Conservation (phyloP, 805 yeast species). For the Candida sanyiensis region DNA sequence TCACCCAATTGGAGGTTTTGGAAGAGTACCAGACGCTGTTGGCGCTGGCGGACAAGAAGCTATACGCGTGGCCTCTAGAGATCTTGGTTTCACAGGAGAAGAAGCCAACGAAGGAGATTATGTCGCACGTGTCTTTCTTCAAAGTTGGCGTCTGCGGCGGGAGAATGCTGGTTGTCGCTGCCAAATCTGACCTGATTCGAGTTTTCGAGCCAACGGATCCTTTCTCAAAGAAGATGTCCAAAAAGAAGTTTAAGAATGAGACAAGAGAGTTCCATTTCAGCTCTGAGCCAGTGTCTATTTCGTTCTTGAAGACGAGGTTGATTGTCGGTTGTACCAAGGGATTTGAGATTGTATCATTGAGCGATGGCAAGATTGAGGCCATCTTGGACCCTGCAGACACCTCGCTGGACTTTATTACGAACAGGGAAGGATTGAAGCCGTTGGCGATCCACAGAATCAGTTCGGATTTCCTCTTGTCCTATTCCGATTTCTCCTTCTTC, state of each 20-base stretch:
- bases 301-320: constrained; percentile 79
- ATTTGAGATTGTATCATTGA: constrained; percentile 86
- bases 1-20: constrained; percentile 83
- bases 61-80: constrained; percentile 76
- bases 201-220: constrained; percentile 90
- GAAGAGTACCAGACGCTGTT: constrained; percentile 85
- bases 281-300: constrained; percentile 87
- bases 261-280: constrained; percentile 72
- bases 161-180: constrained; percentile 81
- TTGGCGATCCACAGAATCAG: constrained; percentile 88
- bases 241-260: constrained; percentile 65
- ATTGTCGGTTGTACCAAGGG: constrained; percentile 97
- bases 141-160: constrained; percentile 92
- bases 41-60: constrained; percentile 73
- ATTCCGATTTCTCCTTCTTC: constrained; percentile 90
- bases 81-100: constrained; percentile 45
- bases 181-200: constrained; percentile 73
- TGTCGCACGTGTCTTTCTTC: constrained; percentile 86
- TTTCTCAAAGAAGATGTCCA: constrained; percentile 48
- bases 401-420: constrained; percentile 87
- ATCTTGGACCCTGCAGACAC: constrained; percentile 98
- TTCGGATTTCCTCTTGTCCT: constrained; percentile 80
- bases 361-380: constrained; percentile 80
- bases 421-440: constrained; percentile 78
- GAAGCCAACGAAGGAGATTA: constrained; percentile 68